Evolutionary conservation across 768 basidiomycete genomes (phyloP).

Genomic region (Lactifluus subvellereus): DNA sequence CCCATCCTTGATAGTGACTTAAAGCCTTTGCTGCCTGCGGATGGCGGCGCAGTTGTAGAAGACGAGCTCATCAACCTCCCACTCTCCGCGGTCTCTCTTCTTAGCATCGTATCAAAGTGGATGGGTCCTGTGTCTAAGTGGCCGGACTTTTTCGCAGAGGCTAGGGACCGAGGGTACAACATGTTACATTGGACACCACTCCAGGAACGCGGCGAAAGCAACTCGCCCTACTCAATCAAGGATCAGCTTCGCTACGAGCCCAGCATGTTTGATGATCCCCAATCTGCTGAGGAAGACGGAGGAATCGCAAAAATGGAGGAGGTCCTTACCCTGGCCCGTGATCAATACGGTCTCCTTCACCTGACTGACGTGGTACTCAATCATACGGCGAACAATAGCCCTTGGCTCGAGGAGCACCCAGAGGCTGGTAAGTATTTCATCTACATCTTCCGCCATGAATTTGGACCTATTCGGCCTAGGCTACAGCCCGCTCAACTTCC

Average conservation of each 20-base stretch:
- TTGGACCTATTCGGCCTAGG: constrained; percentile 40
- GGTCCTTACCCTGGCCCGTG: constrained; percentile 62
- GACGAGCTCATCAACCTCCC: constrained; percentile 61
- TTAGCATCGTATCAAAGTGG: constrained; percentile 96
- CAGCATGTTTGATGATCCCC: constrained; percentile 50
- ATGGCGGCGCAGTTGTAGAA: constrained; percentile 48
- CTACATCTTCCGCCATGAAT: neutral
- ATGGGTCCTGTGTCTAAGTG: constrained; percentile 83
- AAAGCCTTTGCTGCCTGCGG: constrained; percentile 44
- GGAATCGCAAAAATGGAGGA: constrained; percentile 55
- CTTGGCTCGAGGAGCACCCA: constrained; percentile 89
- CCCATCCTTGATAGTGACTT: constrained; percentile 59
- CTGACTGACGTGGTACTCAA: constrained; percentile 96
- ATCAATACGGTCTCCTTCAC: constrained; percentile 84
- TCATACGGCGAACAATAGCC: constrained; percentile 91
- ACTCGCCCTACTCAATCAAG: constrained; percentile 90
- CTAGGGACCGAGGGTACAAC: constrained; percentile 87
- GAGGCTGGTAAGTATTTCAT: constrained; percentile 68
- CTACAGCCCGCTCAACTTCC: constrained; percentile 85
- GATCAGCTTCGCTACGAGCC: constrained; percentile 82
- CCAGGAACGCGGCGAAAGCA: constrained; percentile 83
- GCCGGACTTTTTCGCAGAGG: constrained; percentile 75
- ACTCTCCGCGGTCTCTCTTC: constrained; percentile 80
- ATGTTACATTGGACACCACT: constrained; percentile 97
- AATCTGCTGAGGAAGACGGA: constrained; percentile 38